Evolutionary conservation across 768 basidiomycete genomes (phyloP), one percentile per base, ranked within the genome.

Genomic region (Boletus subcaerulescens): DNA sequence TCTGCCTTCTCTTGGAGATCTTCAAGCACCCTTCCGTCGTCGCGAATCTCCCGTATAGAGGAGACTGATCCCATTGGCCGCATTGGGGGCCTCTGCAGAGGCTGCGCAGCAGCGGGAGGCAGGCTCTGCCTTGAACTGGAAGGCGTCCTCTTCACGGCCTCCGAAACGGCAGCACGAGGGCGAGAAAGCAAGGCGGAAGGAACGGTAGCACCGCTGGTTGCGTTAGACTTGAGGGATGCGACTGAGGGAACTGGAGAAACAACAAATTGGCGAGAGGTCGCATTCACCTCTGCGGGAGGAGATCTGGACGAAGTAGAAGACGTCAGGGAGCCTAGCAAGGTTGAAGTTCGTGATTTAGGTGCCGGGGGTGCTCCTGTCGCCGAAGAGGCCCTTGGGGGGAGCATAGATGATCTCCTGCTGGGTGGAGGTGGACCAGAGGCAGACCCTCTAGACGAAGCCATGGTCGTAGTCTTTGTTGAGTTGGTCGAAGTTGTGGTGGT

Each of bases 21-120:
- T 52, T 78, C 77, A 20, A 83, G 58, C 13, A 70, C 78, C 62
- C 81, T 82, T n/a, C 71, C 74, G 59, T 84, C 84, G 57, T 84
- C 85, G 57, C 79, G 82, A 17, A 86, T 74, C 61, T 90, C 90
- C 55, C 77, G 80, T 55, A 91, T 84, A 10, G 89, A 89, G n/a
- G 86, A 79, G 45, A 91, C 83, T 14, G 89, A 91, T 24, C 77
- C 73, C 38, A 81, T 63, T 29, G 80, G 69, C 17, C 81, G 77
- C 51, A 79, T 68, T 40, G 81, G 57, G 52, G 74, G 80, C 26
- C 80, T 52, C 14, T 74, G 65, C 9, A 66, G 46, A n/a, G 67
- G 62, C 20, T 71, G 61, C 17, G 31, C 57, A 18, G 57, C 44
- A 20, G 50, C 46, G 17, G 59, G 62, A 13, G 73, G 62, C 36